Evolutionary conservation across 306 rosid species (phyloP), one percentile per base, ranked within the genome.

Genomic region (Betula pendula): DNA sequence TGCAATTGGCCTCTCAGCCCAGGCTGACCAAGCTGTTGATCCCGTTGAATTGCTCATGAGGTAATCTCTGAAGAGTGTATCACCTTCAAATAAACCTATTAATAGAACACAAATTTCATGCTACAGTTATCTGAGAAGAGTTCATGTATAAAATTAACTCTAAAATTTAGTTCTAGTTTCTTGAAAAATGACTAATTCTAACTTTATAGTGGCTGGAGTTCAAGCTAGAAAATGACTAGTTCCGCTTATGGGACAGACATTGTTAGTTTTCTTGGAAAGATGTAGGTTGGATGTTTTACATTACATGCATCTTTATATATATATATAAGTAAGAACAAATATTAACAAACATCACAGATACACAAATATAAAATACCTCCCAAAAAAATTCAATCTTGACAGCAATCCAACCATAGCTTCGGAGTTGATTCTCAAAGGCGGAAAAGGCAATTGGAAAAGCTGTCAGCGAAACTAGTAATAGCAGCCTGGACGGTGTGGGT

Each of bases 31-130:
- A 76, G 70, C 82, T 31, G 78, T 79, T 59, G 93, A 92, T 75
- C 96, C 95, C 4, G 81, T 92, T 55, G 89, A 82, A 75, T 72
- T 88, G 87, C 87, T 90, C 77, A 70, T 81, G 75, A 85, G 97
- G 95, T 92, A 79, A 70, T 35, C 76, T 4, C 44, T 72, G 65
- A 11, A 40, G 16, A 47, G 4, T 19, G 33, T 50, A 35, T 72
- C 10, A 20, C 24, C 56, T 45, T 24, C 70, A 27, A 17, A 16
- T 19, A 52, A 38, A 24, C 65, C 50, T 44, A 2, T 53, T 29
- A 63, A 62, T 53, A 35, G 15, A 47, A 67, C 8, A 53, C 42
- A 6, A 52, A 60, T 50, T 71, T 31, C 35, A 74, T 53, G 74
- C 7, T 3, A 4, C 40, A 35, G n/a, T 38, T 13, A 17, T 15